phyloP scores from a whole-genome alignment of 805 yeast species.

The Cyberlindnera mycetangii region DNA sequence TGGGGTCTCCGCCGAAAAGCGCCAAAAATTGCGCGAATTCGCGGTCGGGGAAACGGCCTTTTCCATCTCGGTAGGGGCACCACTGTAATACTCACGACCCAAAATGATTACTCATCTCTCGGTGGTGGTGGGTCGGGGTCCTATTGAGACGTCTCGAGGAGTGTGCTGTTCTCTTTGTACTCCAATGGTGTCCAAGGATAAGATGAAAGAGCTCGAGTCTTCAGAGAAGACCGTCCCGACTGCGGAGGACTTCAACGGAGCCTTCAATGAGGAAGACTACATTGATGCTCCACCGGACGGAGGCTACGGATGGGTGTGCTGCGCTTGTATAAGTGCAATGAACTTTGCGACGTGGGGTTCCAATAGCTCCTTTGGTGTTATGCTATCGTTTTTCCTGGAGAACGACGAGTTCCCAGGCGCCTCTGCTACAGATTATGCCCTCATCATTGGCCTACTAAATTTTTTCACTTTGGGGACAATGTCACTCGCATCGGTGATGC shows the following conservation, averaged over 20 bases:
- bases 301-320: constrained; percentile 48
- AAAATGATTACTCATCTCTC: no score
- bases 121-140: no score
- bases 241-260: constrained; percentile 17
- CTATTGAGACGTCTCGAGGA: no score
- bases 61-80: no score
- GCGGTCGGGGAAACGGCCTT: no score
- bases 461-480: constrained; percentile 50
- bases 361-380: constrained; percentile 53
- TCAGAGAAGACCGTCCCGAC: background rate
- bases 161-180: no score
- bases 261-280: constrained; percentile 31
- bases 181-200: background rate
- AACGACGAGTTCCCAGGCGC: constrained; percentile 46
- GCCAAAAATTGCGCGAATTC: no score
- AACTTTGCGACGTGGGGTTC: constrained; percentile 32
- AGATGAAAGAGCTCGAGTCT: background rate
- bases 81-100: no score
- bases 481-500: constrained; percentile 44
- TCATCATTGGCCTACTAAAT: constrained; percentile 52
- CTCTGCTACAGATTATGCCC: constrained; percentile 47
- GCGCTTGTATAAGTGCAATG: constrained; percentile 33
- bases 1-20: no score
- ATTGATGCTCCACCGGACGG: constrained; percentile 42
- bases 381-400: constrained; percentile 45